phyloP scores from a whole-genome alignment of 305 asterid genomes.

The Fraxinus nigra region DNA sequence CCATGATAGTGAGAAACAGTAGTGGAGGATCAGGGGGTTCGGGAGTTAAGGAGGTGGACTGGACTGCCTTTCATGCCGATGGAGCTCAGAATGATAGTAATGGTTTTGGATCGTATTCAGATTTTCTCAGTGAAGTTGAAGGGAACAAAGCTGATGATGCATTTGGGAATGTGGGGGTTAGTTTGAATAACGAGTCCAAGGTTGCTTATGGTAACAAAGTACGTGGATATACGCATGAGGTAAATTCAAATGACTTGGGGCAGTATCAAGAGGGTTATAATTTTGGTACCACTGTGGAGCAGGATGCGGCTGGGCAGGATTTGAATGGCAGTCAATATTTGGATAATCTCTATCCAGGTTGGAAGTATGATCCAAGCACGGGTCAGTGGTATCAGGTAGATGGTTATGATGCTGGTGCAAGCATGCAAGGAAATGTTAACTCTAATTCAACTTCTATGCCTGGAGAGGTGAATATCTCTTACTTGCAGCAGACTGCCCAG shows the following conservation, averaged over 20 bases:
- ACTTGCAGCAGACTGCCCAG: conserved; percentile 64
- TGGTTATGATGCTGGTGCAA: conserved; percentile 45
- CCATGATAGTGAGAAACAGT: conserved; percentile 21
- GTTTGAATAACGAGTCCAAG: conserved; percentile 31
- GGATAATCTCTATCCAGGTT: conserved; percentile 87
- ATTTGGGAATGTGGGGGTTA: conserved; percentile 32
- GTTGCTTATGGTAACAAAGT: conserved; percentile 32
- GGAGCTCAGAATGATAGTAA: conserved; percentile 38
- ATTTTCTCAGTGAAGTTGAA: conserved; percentile 63
- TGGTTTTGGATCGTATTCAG: conserved; percentile 77
- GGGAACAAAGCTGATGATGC: conserved; percentile 48
- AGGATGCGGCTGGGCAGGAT: conserved; percentile 43
- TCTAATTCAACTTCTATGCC: conserved; percentile 35
- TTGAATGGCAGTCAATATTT: conserved; percentile 56
- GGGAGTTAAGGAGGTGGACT: conserved; percentile 52
- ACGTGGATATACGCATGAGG: conserved; percentile 31
- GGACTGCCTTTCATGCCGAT: conserved; percentile 54
- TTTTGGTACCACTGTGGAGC: conserved; percentile 44
- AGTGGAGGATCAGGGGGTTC: conserved; percentile 35
- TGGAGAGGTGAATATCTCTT: conserved; percentile 52
- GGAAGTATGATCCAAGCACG: conserved; percentile 65
- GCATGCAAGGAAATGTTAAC: conserved; percentile 33
- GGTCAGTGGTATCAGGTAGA: conserved; percentile 88
- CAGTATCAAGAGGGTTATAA: conserved; percentile 39
- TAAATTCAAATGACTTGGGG: conserved; percentile 27